These are phyloP conservation scores for Colletotrichum echinochloae DNA, from an alignment of 2,329 filamentous ascomycete species.

Conservation along the genomic window DNA sequence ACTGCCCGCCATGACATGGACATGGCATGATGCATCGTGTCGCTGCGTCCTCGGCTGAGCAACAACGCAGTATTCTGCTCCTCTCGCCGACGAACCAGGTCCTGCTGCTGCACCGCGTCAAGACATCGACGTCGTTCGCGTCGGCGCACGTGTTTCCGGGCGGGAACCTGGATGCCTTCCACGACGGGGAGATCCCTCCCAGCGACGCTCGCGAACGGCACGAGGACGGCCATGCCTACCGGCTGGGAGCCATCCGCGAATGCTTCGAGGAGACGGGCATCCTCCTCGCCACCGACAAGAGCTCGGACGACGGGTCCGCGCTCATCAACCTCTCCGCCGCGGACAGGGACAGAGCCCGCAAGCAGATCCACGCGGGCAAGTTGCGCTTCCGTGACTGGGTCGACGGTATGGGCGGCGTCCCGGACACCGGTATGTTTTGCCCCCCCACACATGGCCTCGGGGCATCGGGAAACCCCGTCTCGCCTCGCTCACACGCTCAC, in stretches of 20 bases:
- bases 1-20: too few relatives aligned
- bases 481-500: neutral
- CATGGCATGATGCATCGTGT: neutral
- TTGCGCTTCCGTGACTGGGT: constrained; percentile 77
- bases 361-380: constrained; percentile 74
- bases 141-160: constrained; percentile 97
- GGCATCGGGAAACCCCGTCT: neutral
- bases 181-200: constrained; percentile 73
- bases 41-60: constrained; percentile 23
- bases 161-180: constrained; percentile 81
- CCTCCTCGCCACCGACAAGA: constrained; percentile 69
- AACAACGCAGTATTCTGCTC: constrained; percentile 70
- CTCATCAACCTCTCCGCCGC: constrained; percentile 71
- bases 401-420: constrained; percentile 63
- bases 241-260: constrained; percentile 88
- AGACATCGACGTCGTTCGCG: constrained; percentile 85
- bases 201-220: constrained; percentile 69
- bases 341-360: constrained; percentile 74
- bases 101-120: constrained; percentile 86
- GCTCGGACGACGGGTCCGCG: constrained; percentile 55
- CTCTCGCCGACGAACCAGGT: constrained; percentile 90
- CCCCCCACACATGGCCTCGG: neutral
- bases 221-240: constrained; percentile 77
- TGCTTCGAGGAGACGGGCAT: constrained; percentile 97
- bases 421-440: constrained; percentile 75